A percentile compares a stretch with the other conserved stretches of the same genome.
Conservation (phyloP, 2,329 filamentous ascomycete genomes). For the Aspergillus alliaceus region DNA sequence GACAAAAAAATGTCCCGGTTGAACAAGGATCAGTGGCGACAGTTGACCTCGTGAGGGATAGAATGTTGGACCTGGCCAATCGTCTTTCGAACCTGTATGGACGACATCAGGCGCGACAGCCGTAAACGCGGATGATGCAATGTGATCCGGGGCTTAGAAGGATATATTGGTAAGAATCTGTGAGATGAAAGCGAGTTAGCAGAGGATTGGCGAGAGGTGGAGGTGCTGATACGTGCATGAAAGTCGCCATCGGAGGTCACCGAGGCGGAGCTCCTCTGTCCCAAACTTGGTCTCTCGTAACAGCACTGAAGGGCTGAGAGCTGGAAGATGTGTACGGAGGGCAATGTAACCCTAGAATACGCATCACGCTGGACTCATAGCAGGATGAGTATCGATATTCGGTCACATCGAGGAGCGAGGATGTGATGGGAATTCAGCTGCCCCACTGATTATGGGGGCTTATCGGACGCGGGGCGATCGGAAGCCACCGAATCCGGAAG, state of each 20-base stretch:
- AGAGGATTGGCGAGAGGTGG: background rate
- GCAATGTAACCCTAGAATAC: background rate
- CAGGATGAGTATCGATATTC: background rate
- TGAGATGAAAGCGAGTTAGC: background rate
- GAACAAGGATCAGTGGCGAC: background rate
- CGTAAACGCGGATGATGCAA: background rate
- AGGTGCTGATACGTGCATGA: background rate
- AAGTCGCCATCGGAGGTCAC: constrained; percentile 22
- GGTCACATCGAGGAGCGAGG: background rate
- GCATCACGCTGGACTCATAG: background rate
- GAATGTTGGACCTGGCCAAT: background rate
- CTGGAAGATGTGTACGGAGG: background rate
- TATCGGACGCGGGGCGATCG: constrained; percentile 3
- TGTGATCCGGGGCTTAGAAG: background rate
- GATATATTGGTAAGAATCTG: too few species aligned
- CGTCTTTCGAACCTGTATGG: background rate
- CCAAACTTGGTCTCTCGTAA: background rate
- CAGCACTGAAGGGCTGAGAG: background rate
- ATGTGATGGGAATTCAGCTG: background rate
- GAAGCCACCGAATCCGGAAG: background rate
- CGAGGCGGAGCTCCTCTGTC: constrained; percentile 12
- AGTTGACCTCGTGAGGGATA: background rate
- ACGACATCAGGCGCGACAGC: background rate
- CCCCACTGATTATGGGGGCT: constrained; percentile 4
- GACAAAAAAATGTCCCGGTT: background rate